These are phyloP conservation scores for Lentinula boryana DNA, from an alignment of 768 basidiomycete genomes.

Conservation along the genomic window DNA sequence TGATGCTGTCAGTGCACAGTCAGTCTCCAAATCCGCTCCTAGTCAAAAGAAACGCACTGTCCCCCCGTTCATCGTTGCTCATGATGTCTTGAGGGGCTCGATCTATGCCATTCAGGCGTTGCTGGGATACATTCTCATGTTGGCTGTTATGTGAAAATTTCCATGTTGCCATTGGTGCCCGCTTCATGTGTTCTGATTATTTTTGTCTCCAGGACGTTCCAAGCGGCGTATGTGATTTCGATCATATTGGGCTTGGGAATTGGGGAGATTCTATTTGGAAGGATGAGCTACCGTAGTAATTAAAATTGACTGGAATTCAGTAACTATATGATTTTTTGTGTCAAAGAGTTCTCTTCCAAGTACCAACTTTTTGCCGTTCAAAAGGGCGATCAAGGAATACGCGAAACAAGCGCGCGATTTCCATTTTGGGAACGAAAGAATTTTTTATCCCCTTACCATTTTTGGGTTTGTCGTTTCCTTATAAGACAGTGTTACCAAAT, in stretches of 20 bases:
- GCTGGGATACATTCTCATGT: constrained; percentile 69
- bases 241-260: constrained; percentile 65
- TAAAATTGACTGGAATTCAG: background rate
- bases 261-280: constrained; percentile 71
- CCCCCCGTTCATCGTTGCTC: constrained; percentile 58
- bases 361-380: background rate
- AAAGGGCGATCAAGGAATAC: background rate
- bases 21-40: constrained; percentile 1
- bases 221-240: constrained; percentile 69
- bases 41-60: constrained; percentile 26
- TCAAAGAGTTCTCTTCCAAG: no score
- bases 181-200: background rate
- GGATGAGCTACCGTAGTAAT: constrained; percentile 28
- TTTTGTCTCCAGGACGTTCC: constrained; percentile 62
- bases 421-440: background rate
- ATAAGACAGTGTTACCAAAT: background rate
- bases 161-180: background rate
- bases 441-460: background rate
- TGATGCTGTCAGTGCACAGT: background rate
- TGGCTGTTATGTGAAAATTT: constrained; percentile 66
- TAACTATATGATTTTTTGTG: background rate
- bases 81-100: constrained; percentile 68
- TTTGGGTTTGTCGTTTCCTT: background rate
- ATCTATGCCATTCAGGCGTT: constrained; percentile 58
- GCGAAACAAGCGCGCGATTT: background rate